Percentiles rank a stretch among this genome's conserved stretches.
These are phyloP conservation scores for Fusarium tricinctum DNA, from an alignment of 2,329 filamentous ascomycete genomes.

Conservation along the genomic window DNA sequence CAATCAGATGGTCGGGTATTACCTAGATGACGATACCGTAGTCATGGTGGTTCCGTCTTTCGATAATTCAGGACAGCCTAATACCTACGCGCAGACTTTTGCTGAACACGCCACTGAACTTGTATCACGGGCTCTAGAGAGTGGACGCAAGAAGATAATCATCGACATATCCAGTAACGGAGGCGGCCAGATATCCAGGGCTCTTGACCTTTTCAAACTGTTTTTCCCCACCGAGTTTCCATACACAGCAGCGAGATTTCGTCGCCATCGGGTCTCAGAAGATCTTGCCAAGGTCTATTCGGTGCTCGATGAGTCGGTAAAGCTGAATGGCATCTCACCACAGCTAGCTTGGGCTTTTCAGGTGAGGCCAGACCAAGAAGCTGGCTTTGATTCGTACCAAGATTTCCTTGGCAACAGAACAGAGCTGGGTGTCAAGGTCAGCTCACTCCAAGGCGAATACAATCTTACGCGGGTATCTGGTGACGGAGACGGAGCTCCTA, in stretches of 20 bases:
- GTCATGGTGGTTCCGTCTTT: constrained; percentile 5
- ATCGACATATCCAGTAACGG: constrained; percentile 74
- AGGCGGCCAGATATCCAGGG: constrained; percentile 66
- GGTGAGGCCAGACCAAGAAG: neutral
- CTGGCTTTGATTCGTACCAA: neutral
- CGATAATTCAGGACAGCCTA: neutral
- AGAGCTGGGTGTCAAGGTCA: neutral
- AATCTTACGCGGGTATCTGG: neutral
- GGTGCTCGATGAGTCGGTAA: neutral
- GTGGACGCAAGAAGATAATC: constrained; percentile 63
- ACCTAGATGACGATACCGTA: constrained; percentile 4
- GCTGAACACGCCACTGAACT: neutral
- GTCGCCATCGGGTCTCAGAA: neutral
- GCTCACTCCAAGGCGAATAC: constrained; percentile 5
- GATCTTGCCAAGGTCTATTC: neutral
- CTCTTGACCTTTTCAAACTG: constrained; percentile 63
- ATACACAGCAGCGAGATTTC: constrained; percentile 1
- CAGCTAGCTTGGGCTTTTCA: neutral
- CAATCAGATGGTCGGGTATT: constrained; percentile 1
- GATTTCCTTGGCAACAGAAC: neutral
- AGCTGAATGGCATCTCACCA: neutral
- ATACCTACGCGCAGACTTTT: neutral
- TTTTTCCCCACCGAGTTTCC: constrained; percentile 49
- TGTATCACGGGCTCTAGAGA: neutral
- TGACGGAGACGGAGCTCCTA: neutral